These are phyloP conservation scores for Betula pendula DNA, from an alignment of 306 rosid genomes.

Conservation along the genomic window DNA sequence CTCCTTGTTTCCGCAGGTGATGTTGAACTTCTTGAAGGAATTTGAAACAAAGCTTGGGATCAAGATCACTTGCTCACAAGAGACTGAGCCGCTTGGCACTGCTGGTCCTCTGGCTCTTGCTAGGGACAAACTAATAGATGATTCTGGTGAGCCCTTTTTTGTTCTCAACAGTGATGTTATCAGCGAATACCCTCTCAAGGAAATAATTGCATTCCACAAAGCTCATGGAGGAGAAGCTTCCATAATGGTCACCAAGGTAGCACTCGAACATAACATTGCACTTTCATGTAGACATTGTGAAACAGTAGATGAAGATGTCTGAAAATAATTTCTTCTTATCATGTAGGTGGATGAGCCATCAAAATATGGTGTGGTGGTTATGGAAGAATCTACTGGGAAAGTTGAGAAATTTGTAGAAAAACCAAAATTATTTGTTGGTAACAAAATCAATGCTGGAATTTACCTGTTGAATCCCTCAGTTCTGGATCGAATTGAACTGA, in stretches of 20 bases:
- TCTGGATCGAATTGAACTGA: conserved; percentile 80
- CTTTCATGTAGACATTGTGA: not conserved
- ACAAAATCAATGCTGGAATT: conserved; percentile 98
- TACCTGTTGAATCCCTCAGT: conserved; percentile 87
- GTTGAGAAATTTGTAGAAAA: conserved; percentile 96
- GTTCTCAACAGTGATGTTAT: conserved; percentile 99
- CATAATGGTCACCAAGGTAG: conserved; percentile 98
- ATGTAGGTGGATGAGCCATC: conserved; percentile 97
- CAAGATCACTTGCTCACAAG: conserved; percentile 98
- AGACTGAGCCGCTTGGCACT: conserved; percentile 98
- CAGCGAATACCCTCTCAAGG: conserved; percentile 89
- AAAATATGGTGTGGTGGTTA: conserved; percentile 94
- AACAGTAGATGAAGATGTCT: conserved; percentile 11
- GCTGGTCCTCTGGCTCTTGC: conserved; percentile 99
- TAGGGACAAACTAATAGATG: conserved; percentile 84
- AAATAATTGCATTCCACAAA: conserved; percentile 90
- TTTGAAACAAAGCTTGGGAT: conserved; percentile 86
- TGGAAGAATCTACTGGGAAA: conserved; percentile 82
- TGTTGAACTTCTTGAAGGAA: conserved; percentile 94
- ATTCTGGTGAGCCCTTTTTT: conserved; percentile 88
- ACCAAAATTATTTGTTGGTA: conserved; percentile 95
- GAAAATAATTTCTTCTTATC: conserved; percentile 32
- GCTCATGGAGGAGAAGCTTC: conserved; percentile 99
- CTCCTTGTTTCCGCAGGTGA: conserved; percentile 58
- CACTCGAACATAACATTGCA: not conserved